phyloP scores from a whole-genome alignment of 2,329 filamentous ascomycete species.

The Colletotrichum cuscutae region DNA sequence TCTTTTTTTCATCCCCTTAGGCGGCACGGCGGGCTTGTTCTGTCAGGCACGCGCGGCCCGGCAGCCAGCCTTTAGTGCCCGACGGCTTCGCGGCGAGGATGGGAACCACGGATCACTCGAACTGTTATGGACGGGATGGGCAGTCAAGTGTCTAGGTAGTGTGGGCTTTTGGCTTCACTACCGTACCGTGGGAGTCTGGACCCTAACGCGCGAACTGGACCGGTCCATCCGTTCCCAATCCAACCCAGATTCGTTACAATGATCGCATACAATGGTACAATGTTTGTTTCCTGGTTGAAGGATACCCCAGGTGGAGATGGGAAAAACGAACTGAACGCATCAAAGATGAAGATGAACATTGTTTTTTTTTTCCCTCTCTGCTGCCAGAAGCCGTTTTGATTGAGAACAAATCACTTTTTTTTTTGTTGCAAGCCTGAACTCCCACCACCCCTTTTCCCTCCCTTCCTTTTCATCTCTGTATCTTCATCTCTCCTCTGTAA shows the following conservation, averaged over 20 bases:
- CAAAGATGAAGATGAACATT: slow-evolving; percentile 8
- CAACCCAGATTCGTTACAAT: not conserved
- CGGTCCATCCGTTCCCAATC: not conserved
- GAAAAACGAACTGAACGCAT: not conserved
- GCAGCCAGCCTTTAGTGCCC: slow-evolving; percentile 2
- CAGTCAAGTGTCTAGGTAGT: too few relatives aligned
- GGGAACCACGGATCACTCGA: too few relatives aligned
- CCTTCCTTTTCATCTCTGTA: not conserved
- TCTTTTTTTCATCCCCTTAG: not conserved
- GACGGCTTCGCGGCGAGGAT: not conserved
- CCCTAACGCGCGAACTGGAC: not conserved
- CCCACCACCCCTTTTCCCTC: not conserved
- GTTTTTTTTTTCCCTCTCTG: not conserved
- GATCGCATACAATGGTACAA: not conserved
- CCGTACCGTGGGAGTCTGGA: too few relatives aligned
- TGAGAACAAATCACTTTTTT: slow-evolving; percentile 17
- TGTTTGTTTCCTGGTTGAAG: not conserved
- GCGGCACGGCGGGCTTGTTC: too few relatives aligned
- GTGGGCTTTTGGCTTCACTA: too few relatives aligned
- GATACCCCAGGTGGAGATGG: not conserved
- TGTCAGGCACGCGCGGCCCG: not conserved
- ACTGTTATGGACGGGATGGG: too few relatives aligned
- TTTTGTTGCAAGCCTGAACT: slow-evolving; percentile 21
- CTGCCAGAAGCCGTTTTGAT: slow-evolving; percentile 25
- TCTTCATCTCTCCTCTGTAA: slow-evolving; percentile 1